Evolutionary conservation across 306 rosid genomes (phyloP).

Genomic region (Pachyrhizus erosus): DNA sequence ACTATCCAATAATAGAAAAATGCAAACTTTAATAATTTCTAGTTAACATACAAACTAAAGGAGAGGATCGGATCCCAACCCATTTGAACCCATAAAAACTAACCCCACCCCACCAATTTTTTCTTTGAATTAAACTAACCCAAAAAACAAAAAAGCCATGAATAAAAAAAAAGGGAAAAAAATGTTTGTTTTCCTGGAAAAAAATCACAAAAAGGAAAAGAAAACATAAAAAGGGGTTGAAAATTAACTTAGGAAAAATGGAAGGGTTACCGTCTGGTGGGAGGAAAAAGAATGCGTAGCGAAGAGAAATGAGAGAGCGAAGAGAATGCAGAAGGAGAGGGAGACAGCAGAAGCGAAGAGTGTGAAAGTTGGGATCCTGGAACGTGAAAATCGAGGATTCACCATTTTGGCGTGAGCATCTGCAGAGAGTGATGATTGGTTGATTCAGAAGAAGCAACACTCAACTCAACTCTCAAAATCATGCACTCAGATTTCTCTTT

Average conservation of each 20-base stretch:
- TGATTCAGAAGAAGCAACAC: constrained; percentile 40
- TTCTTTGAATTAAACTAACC: neutral
- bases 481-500: constrained; percentile 19
- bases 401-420: constrained; percentile 39
- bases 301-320: constrained; percentile 62
- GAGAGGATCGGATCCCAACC: constrained; percentile 24
- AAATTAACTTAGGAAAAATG: neutral
- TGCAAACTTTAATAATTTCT: neutral
- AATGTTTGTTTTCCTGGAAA: constrained; percentile 21
- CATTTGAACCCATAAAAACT: constrained; percentile 32
- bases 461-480: neutral
- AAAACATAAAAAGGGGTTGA: neutral
- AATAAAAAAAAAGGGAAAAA: neutral
- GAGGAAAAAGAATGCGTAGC: constrained; percentile 55
- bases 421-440: constrained; percentile 9
- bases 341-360: constrained; percentile 49
- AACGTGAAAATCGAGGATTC: constrained; percentile 43
- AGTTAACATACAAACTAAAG: too few relatives aligned
- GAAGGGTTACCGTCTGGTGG: constrained; percentile 51
- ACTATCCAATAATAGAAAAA: neutral
- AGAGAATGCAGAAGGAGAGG: constrained; percentile 49
- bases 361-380: constrained; percentile 50
- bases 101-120: constrained; percentile 36
- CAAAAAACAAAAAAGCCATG: constrained; percentile 1
- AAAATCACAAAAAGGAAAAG: neutral